Conservation (phyloP, 805 yeast genomes). For the Wickerhamiella sorbophila region DNA sequence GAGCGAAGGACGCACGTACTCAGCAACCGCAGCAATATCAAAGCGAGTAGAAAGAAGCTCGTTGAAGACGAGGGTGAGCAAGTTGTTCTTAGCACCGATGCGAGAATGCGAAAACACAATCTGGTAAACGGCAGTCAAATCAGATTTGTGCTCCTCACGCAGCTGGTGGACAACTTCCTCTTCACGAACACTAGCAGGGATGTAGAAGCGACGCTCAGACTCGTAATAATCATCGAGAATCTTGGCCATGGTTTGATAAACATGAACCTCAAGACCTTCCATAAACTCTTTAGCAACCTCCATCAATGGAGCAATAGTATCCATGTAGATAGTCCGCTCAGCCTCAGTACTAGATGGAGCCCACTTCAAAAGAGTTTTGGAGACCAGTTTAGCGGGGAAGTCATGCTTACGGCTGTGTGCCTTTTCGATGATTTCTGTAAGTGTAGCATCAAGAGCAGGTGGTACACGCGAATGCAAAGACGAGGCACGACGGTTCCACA, state of each 20-base stretch:
- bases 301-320: conserved; percentile 57
- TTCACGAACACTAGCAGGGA: conserved; percentile 39
- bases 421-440: conserved; percentile 54
- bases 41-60: conserved; percentile 71
- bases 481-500: conserved; percentile 74
- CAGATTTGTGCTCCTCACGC: conserved; percentile 76
- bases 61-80: conserved; percentile 70
- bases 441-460: conserved; percentile 50
- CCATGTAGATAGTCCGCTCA: conserved; percentile 32
- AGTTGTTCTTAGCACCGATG: conserved; percentile 83
- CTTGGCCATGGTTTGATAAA: conserved; percentile 55
- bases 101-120: conserved; percentile 80
- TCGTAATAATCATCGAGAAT: conserved; percentile 59
- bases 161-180: conserved; percentile 78
- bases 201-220: conserved; percentile 64
- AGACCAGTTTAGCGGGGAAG: conserved; percentile 83
- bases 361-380: conserved; percentile 56
- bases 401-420: conserved; percentile 51
- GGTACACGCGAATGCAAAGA: conserved; percentile 91
- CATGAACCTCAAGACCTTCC: conserved; percentile 72
- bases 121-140: conserved; percentile 55
- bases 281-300: conserved; percentile 56
- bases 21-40: conserved; percentile 53
- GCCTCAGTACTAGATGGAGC: conserved; percentile 37
- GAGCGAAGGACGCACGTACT: conserved; percentile 54